Base-by-base conservation (phyloP, 345 rosid species). In the Reutealis trisperma region DNA sequence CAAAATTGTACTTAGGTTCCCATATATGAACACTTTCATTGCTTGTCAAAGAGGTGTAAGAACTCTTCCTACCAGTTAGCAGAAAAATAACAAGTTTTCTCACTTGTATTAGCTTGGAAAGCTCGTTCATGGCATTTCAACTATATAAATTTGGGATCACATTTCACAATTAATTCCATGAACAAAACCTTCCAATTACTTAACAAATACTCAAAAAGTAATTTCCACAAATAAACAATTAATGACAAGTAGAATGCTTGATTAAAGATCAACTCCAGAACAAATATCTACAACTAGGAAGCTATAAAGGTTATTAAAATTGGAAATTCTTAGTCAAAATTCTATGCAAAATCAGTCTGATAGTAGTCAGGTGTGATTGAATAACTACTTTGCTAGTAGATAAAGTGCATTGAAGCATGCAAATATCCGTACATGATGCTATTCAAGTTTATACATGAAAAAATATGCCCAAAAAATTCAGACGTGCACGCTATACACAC, bases 251-350 rank as follows among this genome's bases (percentile, higher is more conserved):
- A 42, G 21, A 67, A 68, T 68, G 57, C 54, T 8, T 70, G 67
- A 4, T 24, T 60, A 32, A 30, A 25, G 61, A 71, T 47, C 67
- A 75, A 15, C 70, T 67, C 59, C 75, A 42, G 49, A 70, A 27
- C 44, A 64, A 57, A 52, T 37, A 24, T 47, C 61, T 10, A 59
- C 37, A 1, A 55, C 22, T 21, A 41, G 54, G 37, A 67, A 37
- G 51, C 45, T 24, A 74, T 14, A 21, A 37, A 34, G 60, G 32
- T 10, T 25, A 10, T 67, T 2, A 44, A 67, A 67, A 21, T 67
- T 10, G 32, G 15, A 12, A 21, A n/a, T 67, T 45, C 71, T 21
- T 16, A 11, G 27, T 45, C 71, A 44, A 66, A 41, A 5, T 67
- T 67, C 60, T 10, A 54, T 54, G 16, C 16, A 54, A 8, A 70